These are phyloP conservation scores for Arthrobotrys entomopaga DNA, from an alignment of 2,329 filamentous ascomycete genomes.

Conservation along the genomic window DNA sequence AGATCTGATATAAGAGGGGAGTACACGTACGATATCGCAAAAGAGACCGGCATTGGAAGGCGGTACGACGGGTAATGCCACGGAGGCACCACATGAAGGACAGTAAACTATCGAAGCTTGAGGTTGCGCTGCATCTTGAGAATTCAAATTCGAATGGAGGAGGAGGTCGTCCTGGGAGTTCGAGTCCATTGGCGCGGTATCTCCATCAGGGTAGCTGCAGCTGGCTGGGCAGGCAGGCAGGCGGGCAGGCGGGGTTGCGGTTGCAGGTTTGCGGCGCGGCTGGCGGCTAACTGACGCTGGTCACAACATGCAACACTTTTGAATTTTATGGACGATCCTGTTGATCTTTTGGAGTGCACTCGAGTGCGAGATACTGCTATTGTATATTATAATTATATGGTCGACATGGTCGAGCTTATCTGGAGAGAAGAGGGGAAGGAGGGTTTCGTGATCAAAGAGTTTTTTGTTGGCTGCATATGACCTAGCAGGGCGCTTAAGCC, in stretches of 20 bases:
- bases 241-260: neutral
- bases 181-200: slow-evolving; percentile 39
- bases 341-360: too few species aligned
- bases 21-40: slow-evolving; percentile 40
- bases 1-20: neutral
- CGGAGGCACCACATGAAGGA: slow-evolving; percentile 44
- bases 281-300: neutral
- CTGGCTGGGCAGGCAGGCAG: slow-evolving; percentile 9
- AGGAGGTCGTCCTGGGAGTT: slow-evolving; percentile 30
- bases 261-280: too few species aligned
- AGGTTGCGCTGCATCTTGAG: too few species aligned
- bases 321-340: too few species aligned
- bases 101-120: slow-evolving; percentile 51
- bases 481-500: slow-evolving; percentile 31
- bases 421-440: too few species aligned
- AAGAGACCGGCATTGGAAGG: slow-evolving; percentile 45
- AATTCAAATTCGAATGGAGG: too few species aligned
- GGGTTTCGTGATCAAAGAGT: neutral
- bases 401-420: too few species aligned
- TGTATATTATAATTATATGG: too few species aligned
- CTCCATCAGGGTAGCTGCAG: slow-evolving; percentile 21
- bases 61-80: slow-evolving; percentile 28
- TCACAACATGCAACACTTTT: too few species aligned
- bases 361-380: too few species aligned
- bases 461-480: slow-evolving; percentile 22